Conservation (phyloP, 192 early-diverging fungal genomes). For the Linnemannia zychae region DNA sequence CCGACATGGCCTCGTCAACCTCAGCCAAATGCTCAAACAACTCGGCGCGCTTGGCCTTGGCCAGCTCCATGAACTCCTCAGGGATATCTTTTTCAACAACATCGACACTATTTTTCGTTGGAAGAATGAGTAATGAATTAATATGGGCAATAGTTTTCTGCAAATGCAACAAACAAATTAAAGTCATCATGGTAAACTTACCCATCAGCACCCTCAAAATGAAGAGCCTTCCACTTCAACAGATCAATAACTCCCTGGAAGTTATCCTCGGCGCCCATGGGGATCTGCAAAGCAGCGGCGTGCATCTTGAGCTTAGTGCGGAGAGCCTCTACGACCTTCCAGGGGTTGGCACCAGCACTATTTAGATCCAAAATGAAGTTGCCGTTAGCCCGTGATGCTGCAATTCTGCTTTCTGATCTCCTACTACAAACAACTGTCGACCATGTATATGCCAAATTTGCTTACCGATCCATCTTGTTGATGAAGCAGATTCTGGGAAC, state of each 20-base stretch:
- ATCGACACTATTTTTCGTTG: constrained; percentile 64
- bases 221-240: constrained; percentile 86
- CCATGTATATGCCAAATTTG: background rate
- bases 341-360: constrained; percentile 85
- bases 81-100: constrained; percentile 83
- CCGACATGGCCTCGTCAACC: constrained; percentile 87
- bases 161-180: background rate
- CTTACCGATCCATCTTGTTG: constrained; percentile 90
- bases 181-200: constrained; percentile 39
- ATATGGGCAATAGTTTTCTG: background rate
- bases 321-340: constrained; percentile 84
- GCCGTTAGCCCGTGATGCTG: too few species aligned
- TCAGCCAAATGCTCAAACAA: constrained; percentile 83
- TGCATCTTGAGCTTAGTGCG: constrained; percentile 82
- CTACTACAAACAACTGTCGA: background rate
- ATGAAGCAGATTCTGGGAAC: constrained; percentile 90
- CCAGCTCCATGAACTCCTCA: constrained; percentile 70
- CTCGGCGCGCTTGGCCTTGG: constrained; percentile 79
- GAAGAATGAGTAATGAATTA: background rate
- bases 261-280: constrained; percentile 89
- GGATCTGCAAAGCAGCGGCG: constrained; percentile 85
- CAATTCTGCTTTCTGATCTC: background rate
- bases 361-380: background rate
- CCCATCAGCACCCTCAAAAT: constrained; percentile 92
- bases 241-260: constrained; percentile 95